Evolutionary conservation across 2,329 filamentous ascomycete genomes (phyloP).

Genomic region (Byssoonygena ceratinophila): DNA sequence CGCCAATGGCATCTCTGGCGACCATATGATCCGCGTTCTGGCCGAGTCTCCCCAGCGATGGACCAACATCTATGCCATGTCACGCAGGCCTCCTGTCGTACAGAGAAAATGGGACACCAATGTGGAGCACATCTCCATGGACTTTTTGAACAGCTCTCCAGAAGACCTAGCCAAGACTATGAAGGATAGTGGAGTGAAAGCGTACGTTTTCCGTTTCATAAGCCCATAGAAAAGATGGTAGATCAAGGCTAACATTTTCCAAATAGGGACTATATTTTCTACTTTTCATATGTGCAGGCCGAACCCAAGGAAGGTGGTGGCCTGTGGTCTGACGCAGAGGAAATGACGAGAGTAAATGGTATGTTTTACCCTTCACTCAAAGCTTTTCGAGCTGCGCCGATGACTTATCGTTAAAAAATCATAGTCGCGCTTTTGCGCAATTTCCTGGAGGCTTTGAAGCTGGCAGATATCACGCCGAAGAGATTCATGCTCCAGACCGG

Average conservation of each 20-base stretch:
- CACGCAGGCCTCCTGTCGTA: slow-evolving; percentile 38
- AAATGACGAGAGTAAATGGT: slow-evolving; percentile 41
- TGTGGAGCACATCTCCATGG: slow-evolving; percentile 36
- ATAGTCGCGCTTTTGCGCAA: slow-evolving; percentile 35
- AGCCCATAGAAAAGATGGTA: not conserved
- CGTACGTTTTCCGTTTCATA: slow-evolving; percentile 12
- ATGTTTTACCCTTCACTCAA: not conserved
- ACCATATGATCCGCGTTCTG: slow-evolving; percentile 43
- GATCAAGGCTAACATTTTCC: not conserved
- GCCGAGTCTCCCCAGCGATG: slow-evolving; percentile 40
- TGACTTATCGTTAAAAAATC: too few relatives aligned
- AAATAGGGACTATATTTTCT: slow-evolving; percentile 40
- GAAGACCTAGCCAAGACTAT: slow-evolving; percentile 23
- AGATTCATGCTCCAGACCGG: slow-evolving; percentile 40
- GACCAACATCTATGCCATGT: slow-evolving; percentile 44
- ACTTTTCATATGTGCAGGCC: slow-evolving; percentile 46
- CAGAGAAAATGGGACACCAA: slow-evolving; percentile 28
- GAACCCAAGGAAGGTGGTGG: slow-evolving; percentile 36
- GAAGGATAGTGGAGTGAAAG: slow-evolving; percentile 21
- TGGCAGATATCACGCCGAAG: slow-evolving; percentile 36
- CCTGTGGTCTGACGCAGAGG: slow-evolving; percentile 43
- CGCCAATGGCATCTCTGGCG: slow-evolving; percentile 46
- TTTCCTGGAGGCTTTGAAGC: slow-evolving; percentile 38
- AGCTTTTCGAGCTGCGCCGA: too few relatives aligned
- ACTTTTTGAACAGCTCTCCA: slow-evolving; percentile 25